Evolutionary conservation across 2,329 filamentous ascomycete genomes (phyloP), one percentile per base, ranked within the genome.

Genomic region (Akanthomyces lecanii): DNA sequence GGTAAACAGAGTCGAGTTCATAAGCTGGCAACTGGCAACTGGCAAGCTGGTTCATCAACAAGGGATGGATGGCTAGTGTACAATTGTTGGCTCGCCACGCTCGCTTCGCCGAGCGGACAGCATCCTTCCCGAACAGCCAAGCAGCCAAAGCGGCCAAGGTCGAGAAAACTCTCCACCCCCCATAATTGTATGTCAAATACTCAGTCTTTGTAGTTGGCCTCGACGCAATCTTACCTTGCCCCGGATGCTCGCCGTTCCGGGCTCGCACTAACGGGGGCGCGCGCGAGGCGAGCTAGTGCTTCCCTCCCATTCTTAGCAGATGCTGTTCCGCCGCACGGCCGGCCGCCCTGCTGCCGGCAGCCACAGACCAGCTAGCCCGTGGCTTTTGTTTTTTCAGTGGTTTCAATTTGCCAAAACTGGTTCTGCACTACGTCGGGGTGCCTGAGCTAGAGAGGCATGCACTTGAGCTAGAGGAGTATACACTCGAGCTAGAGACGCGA

Each of bases 191-290:
- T 21, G n/a, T 51, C 18, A 60, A 52, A 42, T 40, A 42, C 10
- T 23, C 7, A 14, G 28, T 6, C 21, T 21, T 21, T 21, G 21
- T 30, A 40, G 36, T 30, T 54, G 2, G 52, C 23, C n/a, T 25
- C 42, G 11, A 11, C 10, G 11, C 28, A 54, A 54, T 48, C 42
- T 28, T 23, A n/a, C 14, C 6, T 50, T 33, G 38, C 25, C n/a
- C 25, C 57, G 57, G 57, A 60, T 52, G 57, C 57, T 52, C 30
- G 57, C 36, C 5, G 33, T 30, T 52, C 57, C 57, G 57, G 38
- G 47, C 57, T 60, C 36, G 25, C n/a, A 30, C 40, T 47, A 51
- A 51, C 51, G 47, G 36, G 56, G 28, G 30, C 30, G 21, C 21
- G 21, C 28, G 42, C 30, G 45, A 10, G 25, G 55, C 14, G 30